Evolutionary conservation across 2,329 filamentous ascomycete species (phyloP).

Genomic region (Zymoseptoria ardabiliae): DNA sequence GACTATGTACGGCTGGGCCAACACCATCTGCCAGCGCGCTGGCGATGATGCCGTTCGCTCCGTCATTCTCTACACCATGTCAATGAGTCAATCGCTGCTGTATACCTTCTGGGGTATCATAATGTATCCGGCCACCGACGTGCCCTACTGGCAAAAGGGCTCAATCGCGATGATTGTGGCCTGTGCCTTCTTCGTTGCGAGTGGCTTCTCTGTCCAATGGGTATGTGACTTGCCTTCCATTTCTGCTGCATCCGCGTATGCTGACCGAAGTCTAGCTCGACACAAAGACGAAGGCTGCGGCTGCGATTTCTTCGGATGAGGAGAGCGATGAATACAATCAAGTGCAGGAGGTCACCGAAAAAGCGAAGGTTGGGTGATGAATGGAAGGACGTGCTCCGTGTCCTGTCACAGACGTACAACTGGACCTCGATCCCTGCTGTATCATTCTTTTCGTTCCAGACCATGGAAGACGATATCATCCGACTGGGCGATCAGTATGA

Average conservation of each 20-base stretch:
- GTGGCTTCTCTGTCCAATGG: not conserved
- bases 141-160: not conserved
- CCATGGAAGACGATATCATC: not conserved
- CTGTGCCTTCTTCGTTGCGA: not conserved
- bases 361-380: not conserved
- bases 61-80: constrained; percentile 38
- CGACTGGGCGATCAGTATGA: not conserved
- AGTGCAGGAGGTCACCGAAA: not conserved
- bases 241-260: not conserved
- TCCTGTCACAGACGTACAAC: not conserved
- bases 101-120: constrained; percentile 43
- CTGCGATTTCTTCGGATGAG: not conserved
- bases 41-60: constrained; percentile 38
- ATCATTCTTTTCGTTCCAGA: not conserved
- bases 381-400: not conserved
- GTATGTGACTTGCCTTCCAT: not conserved
- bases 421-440: not conserved
- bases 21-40: constrained; percentile 31
- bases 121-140: constrained; percentile 25
- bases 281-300: not conserved
- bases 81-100: constrained; percentile 33
- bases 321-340: not conserved
- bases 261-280: not conserved
- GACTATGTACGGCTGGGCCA: constrained; percentile 36
- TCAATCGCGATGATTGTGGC: not conserved